Percentiles rank a stretch among this genome's conserved stretches.
These are phyloP conservation scores for Rhodotorula sp. DNA, from an alignment of 1,284 basidiomycete genomes.

Conservation along the genomic window DNA sequence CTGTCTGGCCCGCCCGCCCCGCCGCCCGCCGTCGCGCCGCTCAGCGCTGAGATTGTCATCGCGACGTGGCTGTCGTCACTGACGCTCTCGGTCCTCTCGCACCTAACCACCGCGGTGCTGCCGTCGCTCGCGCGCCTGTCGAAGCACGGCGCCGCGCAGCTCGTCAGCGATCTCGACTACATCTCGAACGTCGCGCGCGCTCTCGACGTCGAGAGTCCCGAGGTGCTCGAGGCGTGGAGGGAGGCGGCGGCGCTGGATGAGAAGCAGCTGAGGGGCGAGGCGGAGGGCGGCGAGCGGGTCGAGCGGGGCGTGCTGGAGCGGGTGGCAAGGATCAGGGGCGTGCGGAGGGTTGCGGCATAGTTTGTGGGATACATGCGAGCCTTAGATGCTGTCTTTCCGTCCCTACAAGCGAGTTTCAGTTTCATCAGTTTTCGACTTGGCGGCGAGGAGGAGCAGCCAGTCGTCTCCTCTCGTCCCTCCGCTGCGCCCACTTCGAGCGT, in stretches of 20 bases:
- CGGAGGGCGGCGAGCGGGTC: slow-evolving; percentile 3
- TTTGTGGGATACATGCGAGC: background rate
- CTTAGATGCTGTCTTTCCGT: no score
- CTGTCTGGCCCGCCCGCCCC: background rate
- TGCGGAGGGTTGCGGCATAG: slow-evolving; percentile 11
- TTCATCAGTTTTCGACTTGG: background rate
- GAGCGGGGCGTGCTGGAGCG: slow-evolving; percentile 27
- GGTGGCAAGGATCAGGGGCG: slow-evolving; percentile 28
- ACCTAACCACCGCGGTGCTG: slow-evolving; percentile 68
- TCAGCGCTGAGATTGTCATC: slow-evolving; percentile 71
- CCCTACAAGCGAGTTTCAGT: no score
- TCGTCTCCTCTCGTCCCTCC: background rate
- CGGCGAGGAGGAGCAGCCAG: background rate
- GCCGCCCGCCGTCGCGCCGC: slow-evolving; percentile 11
- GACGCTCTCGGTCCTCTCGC: slow-evolving; percentile 72
- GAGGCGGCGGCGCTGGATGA: slow-evolving; percentile 37
- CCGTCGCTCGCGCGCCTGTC: slow-evolving; percentile 62
- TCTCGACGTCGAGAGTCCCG: slow-evolving; percentile 72
- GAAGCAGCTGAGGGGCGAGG: slow-evolving; percentile 18
- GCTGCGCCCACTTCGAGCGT: background rate
- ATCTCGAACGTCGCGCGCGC: slow-evolving; percentile 87
- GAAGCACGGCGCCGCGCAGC: slow-evolving; percentile 71
- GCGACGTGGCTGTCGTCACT: slow-evolving; percentile 87
- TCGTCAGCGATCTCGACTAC: slow-evolving; percentile 85
- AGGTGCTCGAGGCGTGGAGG: slow-evolving; percentile 47